Evolutionary conservation across 495 filamentous ascomycete genomes (phyloP), one percentile per base, ranked within the genome.

Genomic region (Penicillium fimorum): DNA sequence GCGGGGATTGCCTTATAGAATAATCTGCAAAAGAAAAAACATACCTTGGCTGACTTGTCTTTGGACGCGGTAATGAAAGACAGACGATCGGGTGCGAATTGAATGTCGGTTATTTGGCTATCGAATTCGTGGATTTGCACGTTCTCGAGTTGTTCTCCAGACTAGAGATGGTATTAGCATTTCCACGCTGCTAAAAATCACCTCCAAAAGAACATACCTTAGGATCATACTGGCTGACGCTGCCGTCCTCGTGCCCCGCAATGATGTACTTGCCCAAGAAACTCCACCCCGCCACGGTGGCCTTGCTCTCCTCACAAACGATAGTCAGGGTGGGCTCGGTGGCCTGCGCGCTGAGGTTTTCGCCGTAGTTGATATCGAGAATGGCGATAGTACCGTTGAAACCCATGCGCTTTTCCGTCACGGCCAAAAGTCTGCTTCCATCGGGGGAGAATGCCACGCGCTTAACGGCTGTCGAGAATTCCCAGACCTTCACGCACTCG

Each of bases 21-120:
- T 33, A 17, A 37, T 27, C 15, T n/a, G 29, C 12, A 12, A 43
- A 7, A 8, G 24, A 18, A 11, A 8, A 20, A 18, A 53, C 72
- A 33, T 78, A 91, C 89, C 83, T 95, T 96, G 54, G 94, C 90
- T 50, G 88, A 88, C 81, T 97, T 97, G 81, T 98, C 94, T 75
- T 97, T 97, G 56, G 88, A 96, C 53, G 93, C 86, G 47, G 95
- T 97, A 76, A 98, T 92, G 76, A 97, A 97, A 76, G 96, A 95
- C 60, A 94, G 96, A 60, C 94, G 84, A 79, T 98, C 94, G 27
- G 82, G 77, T 40, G 91, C 85, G 88, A 93, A 96, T 74, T 98
- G 95, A 44, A 98, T 83, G 71, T 98, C 94, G 58, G 88, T 96
- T 63, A 98, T 89, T 70, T 82, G 84, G 72, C 81, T 78, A 76